A percentile compares a stretch with the other conserved stretches of the same genome.
These are phyloP conservation scores for Cerrena zonata DNA, from an alignment of 1,284 basidiomycete genomes.

Conservation along the genomic window DNA sequence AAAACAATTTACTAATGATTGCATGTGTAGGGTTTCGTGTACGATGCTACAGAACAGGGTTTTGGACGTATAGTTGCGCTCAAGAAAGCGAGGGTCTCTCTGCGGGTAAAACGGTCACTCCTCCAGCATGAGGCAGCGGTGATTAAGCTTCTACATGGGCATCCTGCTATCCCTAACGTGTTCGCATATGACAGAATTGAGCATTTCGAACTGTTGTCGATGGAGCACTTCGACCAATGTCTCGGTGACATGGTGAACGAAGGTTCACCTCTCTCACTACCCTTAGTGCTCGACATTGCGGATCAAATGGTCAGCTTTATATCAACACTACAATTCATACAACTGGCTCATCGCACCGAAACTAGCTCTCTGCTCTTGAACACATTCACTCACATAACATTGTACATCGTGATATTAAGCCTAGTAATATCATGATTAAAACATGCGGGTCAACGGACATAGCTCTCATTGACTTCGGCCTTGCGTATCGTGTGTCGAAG, in stretches of 20 bases:
- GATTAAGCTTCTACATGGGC: not conserved
- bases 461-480: not conserved
- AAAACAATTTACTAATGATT: no score
- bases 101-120: not conserved
- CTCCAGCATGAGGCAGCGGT: not conserved
- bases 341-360: no score
- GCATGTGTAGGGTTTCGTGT: no score
- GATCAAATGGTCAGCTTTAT: not conserved
- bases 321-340: no score
- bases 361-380: not conserved
- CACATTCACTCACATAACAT: not conserved
- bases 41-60: no score
- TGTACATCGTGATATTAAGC: not conserved
- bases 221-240: constrained; percentile 6
- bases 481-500: not conserved
- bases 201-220: constrained; percentile 10
- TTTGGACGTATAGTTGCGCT: no score
- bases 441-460: not conserved
- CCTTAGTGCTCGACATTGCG: not conserved
- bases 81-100: not conserved
- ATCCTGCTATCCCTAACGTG: constrained; percentile 7
- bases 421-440: not conserved
- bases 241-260: not conserved
- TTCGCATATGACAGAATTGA: constrained; percentile 8
- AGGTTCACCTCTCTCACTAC: no score